phyloP scores from a whole-genome alignment of 768 basidiomycete species.

The Ramaria sp. region DNA sequence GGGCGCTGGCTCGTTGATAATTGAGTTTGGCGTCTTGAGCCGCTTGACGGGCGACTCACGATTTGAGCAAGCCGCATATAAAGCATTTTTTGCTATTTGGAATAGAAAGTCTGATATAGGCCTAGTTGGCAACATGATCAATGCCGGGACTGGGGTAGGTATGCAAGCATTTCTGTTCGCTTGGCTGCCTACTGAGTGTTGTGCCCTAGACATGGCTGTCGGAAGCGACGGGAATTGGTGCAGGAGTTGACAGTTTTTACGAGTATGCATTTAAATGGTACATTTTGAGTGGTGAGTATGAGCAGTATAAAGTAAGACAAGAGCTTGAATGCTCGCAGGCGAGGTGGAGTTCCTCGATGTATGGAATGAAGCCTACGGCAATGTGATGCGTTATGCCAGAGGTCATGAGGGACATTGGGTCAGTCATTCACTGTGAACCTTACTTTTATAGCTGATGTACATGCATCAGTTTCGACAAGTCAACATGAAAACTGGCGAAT shows the following conservation, averaged over 20 bases:
- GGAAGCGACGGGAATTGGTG: conserved; percentile 75
- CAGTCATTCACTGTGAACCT: conserved; percentile 13
- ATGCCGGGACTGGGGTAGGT: conserved; percentile 70
- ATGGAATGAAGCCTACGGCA: conserved; percentile 74
- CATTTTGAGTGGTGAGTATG: conserved; percentile 59
- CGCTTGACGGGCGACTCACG: conserved; percentile 82
- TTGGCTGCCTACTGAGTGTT: conserved; percentile 7
- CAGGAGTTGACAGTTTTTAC: conserved; percentile 92
- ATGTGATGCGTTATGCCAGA: conserved; percentile 78
- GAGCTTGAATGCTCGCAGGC: conserved; percentile 32
- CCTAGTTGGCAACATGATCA: conserved; percentile 82
- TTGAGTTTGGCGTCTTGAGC: conserved; percentile 91
- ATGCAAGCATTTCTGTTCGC: not conserved
- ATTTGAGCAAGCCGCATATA: conserved; percentile 83
- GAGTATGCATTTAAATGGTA: conserved; percentile 94
- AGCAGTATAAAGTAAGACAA: not conserved
- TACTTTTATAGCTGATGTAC: not conserved
- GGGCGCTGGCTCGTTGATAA: conserved; percentile 83
- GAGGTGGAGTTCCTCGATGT: conserved; percentile 75
- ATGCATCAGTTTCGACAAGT: conserved; percentile 66
- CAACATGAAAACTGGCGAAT: conserved; percentile 69
- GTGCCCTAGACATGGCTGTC: conserved; percentile 20
- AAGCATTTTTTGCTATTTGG: conserved; percentile 92
- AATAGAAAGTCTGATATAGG: conserved; percentile 78
- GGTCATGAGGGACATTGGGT: conserved; percentile 86